Conservation (phyloP, 306 rosid species). For the Castanopsis chinensis region DNA sequence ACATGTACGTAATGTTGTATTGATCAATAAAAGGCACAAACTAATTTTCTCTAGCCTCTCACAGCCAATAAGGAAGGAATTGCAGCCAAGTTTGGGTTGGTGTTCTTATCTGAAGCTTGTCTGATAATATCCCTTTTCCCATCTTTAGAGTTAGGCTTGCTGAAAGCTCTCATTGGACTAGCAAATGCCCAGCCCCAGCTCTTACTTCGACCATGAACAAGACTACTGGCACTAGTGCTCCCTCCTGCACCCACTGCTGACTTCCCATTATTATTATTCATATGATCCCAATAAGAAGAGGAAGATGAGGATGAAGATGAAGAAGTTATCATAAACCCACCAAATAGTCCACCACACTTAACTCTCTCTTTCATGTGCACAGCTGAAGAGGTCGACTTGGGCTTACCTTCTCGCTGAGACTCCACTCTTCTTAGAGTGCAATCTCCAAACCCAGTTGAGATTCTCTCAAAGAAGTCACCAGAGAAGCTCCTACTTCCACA, state of each 20-base stretch:
- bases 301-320: constrained; percentile 69
- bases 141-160: constrained; percentile 53
- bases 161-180: constrained; percentile 90
- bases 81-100: constrained; percentile 58
- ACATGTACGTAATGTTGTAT: background rate
- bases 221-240: too few species aligned
- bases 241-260: constrained; percentile 1
- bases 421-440: constrained; percentile 88
- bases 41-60: constrained; percentile 24
- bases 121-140: constrained; percentile 47
- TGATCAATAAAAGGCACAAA: background rate
- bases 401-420: constrained; percentile 84
- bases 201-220: constrained; percentile 39
- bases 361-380: constrained; percentile 69
- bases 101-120: constrained; percentile 54
- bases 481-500: constrained; percentile 97
- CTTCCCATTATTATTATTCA: constrained; percentile 50
- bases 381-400: constrained; percentile 21
- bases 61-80: constrained; percentile 78
- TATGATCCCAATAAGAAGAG: constrained; percentile 77
- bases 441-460: constrained; percentile 96
- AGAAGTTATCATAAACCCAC: constrained; percentile 82
- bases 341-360: constrained; percentile 75
- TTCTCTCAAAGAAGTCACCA: constrained; percentile 90
- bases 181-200: constrained; percentile 96